phyloP scores from a whole-genome alignment of 2,329 filamentous ascomycete genomes.

The Verruconis gallopava region DNA sequence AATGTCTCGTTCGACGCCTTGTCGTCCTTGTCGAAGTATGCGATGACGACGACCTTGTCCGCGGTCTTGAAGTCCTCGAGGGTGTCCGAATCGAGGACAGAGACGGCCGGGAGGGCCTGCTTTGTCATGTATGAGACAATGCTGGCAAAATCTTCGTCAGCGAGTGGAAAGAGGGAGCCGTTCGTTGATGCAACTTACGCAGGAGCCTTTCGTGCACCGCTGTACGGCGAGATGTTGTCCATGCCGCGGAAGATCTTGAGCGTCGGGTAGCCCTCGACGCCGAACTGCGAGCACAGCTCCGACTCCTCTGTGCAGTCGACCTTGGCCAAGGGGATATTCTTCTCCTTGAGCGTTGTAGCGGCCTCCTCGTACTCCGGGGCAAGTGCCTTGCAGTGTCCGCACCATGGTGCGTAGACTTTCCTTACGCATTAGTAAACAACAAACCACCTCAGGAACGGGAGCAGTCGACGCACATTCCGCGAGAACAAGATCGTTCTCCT shows the following conservation, averaged over 20 bases:
- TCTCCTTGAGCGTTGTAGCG: constrained; percentile 72
- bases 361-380: constrained; percentile 85
- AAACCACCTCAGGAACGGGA: constrained; percentile 3
- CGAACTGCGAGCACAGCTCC: constrained; percentile 78
- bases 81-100: constrained; percentile 64
- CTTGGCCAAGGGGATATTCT: constrained; percentile 75
- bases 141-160: constrained; percentile 20
- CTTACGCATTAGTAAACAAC: constrained; percentile 23
- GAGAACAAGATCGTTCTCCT: constrained; percentile 74
- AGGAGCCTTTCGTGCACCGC: constrained; percentile 77
- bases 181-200: constrained; percentile 32
- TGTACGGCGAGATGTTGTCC: constrained; percentile 71
- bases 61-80: constrained; percentile 94
- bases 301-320: constrained; percentile 91
- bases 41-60: constrained; percentile 91
- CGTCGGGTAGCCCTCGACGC: constrained; percentile 95
- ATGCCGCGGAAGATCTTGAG: constrained; percentile 95
- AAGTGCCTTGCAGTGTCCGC: constrained; percentile 92
- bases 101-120: constrained; percentile 89
- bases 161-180: too few relatives aligned
- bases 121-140: constrained; percentile 90
- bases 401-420: constrained; percentile 88
- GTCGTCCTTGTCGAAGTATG: constrained; percentile 67
- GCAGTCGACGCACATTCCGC: constrained; percentile 63
- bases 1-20: constrained; percentile 84